Conservation (phyloP, 345 rosid species). For the Hevea brasiliensis region DNA sequence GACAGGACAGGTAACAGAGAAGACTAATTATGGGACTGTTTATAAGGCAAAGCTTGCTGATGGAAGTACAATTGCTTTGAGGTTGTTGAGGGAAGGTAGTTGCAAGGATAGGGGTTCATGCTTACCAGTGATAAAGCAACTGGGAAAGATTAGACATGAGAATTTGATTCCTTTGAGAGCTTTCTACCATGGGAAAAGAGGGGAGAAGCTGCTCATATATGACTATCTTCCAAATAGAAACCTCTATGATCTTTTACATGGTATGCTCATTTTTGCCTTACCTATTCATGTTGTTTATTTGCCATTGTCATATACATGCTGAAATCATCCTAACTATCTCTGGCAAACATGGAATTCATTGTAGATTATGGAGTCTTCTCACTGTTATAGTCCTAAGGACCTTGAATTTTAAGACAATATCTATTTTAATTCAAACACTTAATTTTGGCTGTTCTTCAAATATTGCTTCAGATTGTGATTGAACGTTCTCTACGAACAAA, state of each 20-base stretch:
- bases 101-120: conserved; percentile 80
- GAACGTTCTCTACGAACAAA: not conserved
- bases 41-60: conserved; percentile 94
- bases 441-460: not conserved
- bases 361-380: not conserved
- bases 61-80: conserved; percentile 91
- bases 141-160: conserved; percentile 84
- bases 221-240: conserved; percentile 83
- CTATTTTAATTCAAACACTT: not conserved
- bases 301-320: not conserved
- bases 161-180: conserved; percentile 91
- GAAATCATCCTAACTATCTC: not conserved
- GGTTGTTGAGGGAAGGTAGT: conserved; percentile 92
- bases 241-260: conserved; percentile 84
- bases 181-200: conserved; percentile 95
- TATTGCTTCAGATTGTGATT: not conserved
- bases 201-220: conserved; percentile 95
- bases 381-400: not conserved
- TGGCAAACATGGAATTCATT: not conserved
- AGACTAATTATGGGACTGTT: conserved; percentile 88
- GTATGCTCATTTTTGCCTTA: conserved; percentile 38
- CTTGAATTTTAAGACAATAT: not conserved
- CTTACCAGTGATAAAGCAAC: conserved; percentile 69
- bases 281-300: not conserved
- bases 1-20: conserved; percentile 95